Evolutionary conservation across 306 rosid species (phyloP), one percentile per base, ranked within the genome.

Genomic region (Styphnolobium japonicum): DNA sequence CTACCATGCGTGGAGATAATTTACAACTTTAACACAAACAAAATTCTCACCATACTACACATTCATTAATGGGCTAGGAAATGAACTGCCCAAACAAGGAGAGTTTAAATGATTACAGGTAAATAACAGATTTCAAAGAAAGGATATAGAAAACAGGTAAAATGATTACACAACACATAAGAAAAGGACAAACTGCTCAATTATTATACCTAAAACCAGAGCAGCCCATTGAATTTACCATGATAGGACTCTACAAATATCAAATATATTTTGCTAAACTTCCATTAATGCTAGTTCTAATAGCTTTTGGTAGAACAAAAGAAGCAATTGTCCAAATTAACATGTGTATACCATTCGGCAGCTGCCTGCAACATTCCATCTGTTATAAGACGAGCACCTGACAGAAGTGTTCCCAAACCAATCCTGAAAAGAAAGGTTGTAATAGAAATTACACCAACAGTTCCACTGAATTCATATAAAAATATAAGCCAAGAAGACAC

Each of bases 361-460:
- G 98, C 98, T 42, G 92, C 97, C 84, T 87, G 97, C 85, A 93
- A 81, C 98, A 93, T 93, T 82, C 92, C 93, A 80, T 93, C 98
- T 0, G 94, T 81, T 77, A 93, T 89, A 66, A 85, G 82, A 49
- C 67, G 97, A 77, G 98, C 97, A 74, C 98, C 98, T 6, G 98
- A 87, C 40, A 89, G 86, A 81, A 93, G 93, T 23, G 98, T 40
- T 78, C 98, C 98, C 86, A 93, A 80, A 82, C 98, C 98, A 77
- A 93, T 91, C 86, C 98, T 93, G 92, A 58, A 82, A 64, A 36
- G n/a, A 55, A 61, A 71, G 55, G 74, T 67, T 63, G 64, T 60
- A 51, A 42, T 80, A 61, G 43, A 73, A 10, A 55, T 71, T 52
- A 64, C 6, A 19, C 61, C 74, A 67, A 39, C 40, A 53, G 23